These are phyloP conservation scores for Rauvolfia tetraphylla DNA, from an alignment of 257 asterid species.

Conservation along the genomic window DNA sequence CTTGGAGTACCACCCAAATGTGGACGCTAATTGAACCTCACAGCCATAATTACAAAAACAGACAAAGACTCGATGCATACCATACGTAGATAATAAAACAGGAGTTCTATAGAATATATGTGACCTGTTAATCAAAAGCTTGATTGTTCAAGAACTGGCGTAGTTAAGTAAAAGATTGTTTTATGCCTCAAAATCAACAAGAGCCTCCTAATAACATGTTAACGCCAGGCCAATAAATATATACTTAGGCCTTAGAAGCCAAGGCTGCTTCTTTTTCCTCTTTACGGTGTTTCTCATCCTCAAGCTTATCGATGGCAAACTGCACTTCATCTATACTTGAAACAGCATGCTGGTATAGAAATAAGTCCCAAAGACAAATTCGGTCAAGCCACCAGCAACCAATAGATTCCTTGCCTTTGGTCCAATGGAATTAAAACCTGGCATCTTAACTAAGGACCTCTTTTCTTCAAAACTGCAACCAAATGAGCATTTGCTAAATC, in stretches of 20 bases:
- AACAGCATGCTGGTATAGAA: slow-evolving; percentile 11
- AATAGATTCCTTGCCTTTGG: not conserved
- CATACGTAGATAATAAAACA: too few species aligned
- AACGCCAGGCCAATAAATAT: too few species aligned
- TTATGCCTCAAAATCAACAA: too few species aligned
- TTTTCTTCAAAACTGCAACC: not conserved
- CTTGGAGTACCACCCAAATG: too few species aligned
- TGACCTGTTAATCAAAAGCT: not conserved
- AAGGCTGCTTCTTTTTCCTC: not conserved
- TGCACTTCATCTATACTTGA: slow-evolving; percentile 12
- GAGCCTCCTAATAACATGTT: too few species aligned
- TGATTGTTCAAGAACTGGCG: not conserved
- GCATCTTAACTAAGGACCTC: not conserved
- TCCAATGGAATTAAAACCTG: not conserved
- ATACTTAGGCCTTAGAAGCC: slow-evolving; percentile 4
- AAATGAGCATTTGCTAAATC: not conserved
- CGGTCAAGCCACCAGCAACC: slow-evolving; percentile 11
- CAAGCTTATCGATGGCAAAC: slow-evolving; percentile 7
- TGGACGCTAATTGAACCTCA: too few species aligned
- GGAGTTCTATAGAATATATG: not conserved
- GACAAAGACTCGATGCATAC: too few species aligned
- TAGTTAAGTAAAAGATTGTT: too few species aligned
- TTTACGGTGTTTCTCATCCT: not conserved
- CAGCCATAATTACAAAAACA: too few species aligned
- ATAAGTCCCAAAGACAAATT: slow-evolving; percentile 2